Base-by-base conservation (phyloP, 169 alveolate genomes). In the Theileria luwenshuni region DNA sequence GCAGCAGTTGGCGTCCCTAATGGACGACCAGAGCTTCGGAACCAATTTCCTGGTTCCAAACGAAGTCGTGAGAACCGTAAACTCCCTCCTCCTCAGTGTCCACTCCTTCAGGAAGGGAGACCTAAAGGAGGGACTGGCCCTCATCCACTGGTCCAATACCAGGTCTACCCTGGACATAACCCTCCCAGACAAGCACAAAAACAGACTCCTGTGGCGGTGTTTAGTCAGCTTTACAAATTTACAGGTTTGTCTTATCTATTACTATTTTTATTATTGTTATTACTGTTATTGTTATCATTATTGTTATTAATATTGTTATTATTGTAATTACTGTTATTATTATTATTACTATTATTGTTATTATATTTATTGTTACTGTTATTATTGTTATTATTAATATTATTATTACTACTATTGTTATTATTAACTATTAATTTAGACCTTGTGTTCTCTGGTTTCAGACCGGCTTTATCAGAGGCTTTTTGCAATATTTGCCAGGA, bases 121-220 rank as follows among this genome's bases (percentile, higher is more conserved):
- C 56, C 51, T 74, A 63, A 77, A 79, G 41, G 94, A 89, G 47
- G 91, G 92, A 2, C 77, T 85, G 83, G 86, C 89, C 0, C 74
- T 89, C 61, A 56, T 80, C 25, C 83, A 89, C 69, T 81, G 88
- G 86, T 64, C 90, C 25, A 70, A 83, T 56, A 41, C 68, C 23
- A 68, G 95, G 90, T 71, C 74, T 35, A 52, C 81, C 43, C 62
- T 68, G 51, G 71, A 56, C 33, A 65, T 74, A 15, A 79, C 75
- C 25, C 28, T 35, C 19, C 73, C 69, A 28, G 73, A 75, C 33
- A 35, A 33, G 56, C 54, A 41, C 25, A 86, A 15, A 23, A 77
- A 77, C 56, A 70, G 81, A 41, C 58, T 83, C 6, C 23, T 87
- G 19, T 65, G 86, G 71, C 86, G 94, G 17, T 65, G 69, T 28